Evolutionary conservation across 2,329 filamentous ascomycete species (phyloP).

Genomic region (Blumeria graminis): DNA sequence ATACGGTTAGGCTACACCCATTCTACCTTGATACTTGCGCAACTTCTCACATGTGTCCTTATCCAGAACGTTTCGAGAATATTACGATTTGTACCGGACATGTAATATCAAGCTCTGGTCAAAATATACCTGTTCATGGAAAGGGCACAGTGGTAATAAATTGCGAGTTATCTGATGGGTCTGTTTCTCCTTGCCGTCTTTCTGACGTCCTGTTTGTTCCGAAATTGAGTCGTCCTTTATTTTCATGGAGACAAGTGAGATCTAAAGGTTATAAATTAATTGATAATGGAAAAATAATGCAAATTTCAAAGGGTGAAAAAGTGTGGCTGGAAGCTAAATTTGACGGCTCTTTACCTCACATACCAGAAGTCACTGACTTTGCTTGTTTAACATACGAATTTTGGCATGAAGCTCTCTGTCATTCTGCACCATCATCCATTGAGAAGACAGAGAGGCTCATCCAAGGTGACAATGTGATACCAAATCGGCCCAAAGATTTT

Average conservation of each 20-base stretch:
- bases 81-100: not conserved
- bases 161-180: not conserved
- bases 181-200: not conserved
- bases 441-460: not conserved
- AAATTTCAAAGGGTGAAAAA: not conserved
- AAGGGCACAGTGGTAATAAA: not conserved
- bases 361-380: not conserved
- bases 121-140: not conserved
- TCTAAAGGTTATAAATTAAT: not conserved
- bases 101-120: not conserved
- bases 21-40: conserved; percentile 1
- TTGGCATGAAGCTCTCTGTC: not conserved
- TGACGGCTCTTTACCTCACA: not conserved
- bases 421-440: not conserved
- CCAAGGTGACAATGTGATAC: not conserved
- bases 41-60: not conserved
- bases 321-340: not conserved
- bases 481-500: not conserved
- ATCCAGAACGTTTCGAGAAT: not conserved
- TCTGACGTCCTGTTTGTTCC: not conserved
- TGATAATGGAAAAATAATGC: not conserved
- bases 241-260: not conserved
- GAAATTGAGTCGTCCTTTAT: not conserved
- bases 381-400: not conserved
- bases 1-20: not conserved